Percentiles rank a stretch among this genome's conserved stretches.
Evolutionary conservation across 495 filamentous ascomycete genomes (phyloP).

Genomic region (Penicillium antarcticum): DNA sequence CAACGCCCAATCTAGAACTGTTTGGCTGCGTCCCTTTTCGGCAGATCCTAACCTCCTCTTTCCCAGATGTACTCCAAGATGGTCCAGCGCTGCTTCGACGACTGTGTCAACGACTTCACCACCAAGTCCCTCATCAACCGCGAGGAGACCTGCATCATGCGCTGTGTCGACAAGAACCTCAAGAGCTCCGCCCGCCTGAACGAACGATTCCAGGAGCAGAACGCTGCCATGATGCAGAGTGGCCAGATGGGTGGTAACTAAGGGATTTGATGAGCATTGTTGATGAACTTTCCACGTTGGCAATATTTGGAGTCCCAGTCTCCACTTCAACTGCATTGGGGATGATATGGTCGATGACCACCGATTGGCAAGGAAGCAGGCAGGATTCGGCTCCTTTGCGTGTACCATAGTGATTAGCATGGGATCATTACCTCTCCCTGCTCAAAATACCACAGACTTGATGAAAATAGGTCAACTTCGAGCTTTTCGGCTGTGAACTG

Average conservation of each 20-base stretch:
- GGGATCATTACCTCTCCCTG: slow-evolving; percentile 3
- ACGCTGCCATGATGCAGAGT: slow-evolving; percentile 78
- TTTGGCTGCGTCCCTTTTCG: background rate
- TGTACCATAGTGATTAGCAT: slow-evolving; percentile 28
- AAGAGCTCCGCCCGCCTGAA: slow-evolving; percentile 81
- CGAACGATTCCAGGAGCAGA: slow-evolving; percentile 92
- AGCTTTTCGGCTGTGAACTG: too few relatives aligned
- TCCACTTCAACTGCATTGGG: background rate
- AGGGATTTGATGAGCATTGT: background rate
- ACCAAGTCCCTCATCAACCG: slow-evolving; percentile 84
- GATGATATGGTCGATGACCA: slow-evolving; percentile 2
- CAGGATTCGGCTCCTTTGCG: slow-evolving; percentile 12
- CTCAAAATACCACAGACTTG: slow-evolving; percentile 15
- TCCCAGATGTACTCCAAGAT: slow-evolving; percentile 92
- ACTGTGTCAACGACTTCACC: slow-evolving; percentile 98
- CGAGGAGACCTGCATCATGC: slow-evolving; percentile 86
- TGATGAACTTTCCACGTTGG: background rate
- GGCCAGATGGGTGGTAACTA: slow-evolving; percentile 50
- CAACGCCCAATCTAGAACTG: background rate
- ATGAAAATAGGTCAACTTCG: background rate
- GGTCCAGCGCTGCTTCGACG: slow-evolving; percentile 91
- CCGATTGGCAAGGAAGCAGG: slow-evolving; percentile 9
- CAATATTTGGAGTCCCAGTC: background rate
- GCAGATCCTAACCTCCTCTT: background rate
- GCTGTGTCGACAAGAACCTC: slow-evolving; percentile 93